phyloP scores from a whole-genome alignment of 2,329 filamentous ascomycete species.

The Aspergillus neoniger region DNA sequence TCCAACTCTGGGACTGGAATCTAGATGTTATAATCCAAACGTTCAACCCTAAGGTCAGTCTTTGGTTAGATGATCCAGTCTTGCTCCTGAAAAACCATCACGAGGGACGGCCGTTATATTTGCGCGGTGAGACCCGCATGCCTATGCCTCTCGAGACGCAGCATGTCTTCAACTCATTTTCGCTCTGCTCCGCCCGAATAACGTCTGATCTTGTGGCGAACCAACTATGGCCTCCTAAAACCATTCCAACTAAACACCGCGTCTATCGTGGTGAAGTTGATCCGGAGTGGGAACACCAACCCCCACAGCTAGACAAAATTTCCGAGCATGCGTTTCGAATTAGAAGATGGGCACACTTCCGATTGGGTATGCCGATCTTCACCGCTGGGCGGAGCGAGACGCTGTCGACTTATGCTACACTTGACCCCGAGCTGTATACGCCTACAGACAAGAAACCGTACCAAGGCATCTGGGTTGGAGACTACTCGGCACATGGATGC shows the following conservation, averaged over 20 bases:
- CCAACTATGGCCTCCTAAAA: slow-evolving; percentile 73
- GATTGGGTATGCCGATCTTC: slow-evolving; percentile 46
- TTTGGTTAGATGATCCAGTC: slow-evolving; percentile 75
- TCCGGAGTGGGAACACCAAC: slow-evolving; percentile 49
- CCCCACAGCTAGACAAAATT: slow-evolving; percentile 59
- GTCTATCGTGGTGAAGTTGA: slow-evolving; percentile 53
- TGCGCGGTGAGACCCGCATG: slow-evolving; percentile 51
- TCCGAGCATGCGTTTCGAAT: slow-evolving; percentile 73
- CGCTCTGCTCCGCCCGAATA: slow-evolving; percentile 59
- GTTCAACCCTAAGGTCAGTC: slow-evolving; percentile 68
- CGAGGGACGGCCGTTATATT: slow-evolving; percentile 25
- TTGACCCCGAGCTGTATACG: slow-evolving; percentile 74
- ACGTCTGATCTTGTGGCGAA: slow-evolving; percentile 48
- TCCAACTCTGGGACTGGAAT: slow-evolving; percentile 67
- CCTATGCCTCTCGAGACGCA: slow-evolving; percentile 56
- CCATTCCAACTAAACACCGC: slow-evolving; percentile 65
- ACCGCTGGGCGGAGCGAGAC: slow-evolving; percentile 44
- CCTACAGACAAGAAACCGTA: slow-evolving; percentile 79
- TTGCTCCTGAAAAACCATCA: slow-evolving; percentile 54
- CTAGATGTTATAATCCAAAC: slow-evolving; percentile 67
- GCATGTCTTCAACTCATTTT: slow-evolving; percentile 66
- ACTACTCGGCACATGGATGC: slow-evolving; percentile 84
- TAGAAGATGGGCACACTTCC: slow-evolving; percentile 73
- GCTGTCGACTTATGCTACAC: slow-evolving; percentile 67
- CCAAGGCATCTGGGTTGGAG: slow-evolving; percentile 88